phyloP scores from a whole-genome alignment of 1,284 basidiomycete species.

The Ustilago shanxiensis region DNA sequence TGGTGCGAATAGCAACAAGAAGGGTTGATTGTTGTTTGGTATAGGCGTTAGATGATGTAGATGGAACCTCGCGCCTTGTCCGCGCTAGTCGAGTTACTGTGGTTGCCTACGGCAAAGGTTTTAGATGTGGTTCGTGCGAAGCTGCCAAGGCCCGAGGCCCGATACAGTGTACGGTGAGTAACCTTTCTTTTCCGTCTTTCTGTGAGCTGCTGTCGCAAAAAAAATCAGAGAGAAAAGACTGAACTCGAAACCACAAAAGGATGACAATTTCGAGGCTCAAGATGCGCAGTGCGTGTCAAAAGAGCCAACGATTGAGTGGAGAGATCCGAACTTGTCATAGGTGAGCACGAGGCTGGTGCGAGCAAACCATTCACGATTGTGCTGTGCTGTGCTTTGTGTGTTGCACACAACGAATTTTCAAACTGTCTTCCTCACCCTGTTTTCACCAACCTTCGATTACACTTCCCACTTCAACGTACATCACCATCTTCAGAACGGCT shows the following conservation, averaged over 20 bases:
- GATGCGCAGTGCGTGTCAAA: neutral
- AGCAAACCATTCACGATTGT: too few relatives aligned
- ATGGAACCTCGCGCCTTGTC: too few relatives aligned
- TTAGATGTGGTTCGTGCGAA: constrained; percentile 10
- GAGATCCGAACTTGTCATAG: constrained; percentile 19
- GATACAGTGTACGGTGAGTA: too few relatives aligned
- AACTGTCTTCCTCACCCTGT: neutral
- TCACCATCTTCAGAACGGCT: neutral
- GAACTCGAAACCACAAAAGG: neutral
- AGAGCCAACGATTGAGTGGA: too few relatives aligned
- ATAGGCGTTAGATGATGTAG: too few relatives aligned
- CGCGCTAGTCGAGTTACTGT: too few relatives aligned
- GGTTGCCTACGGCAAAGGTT: neutral
- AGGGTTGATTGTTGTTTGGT: too few relatives aligned
- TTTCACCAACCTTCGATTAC: neutral
- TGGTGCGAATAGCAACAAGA: too few relatives aligned
- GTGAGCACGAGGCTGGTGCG: too few relatives aligned
- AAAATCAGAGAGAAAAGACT: constrained; percentile 3
- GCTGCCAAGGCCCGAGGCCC: neutral
- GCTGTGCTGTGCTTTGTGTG: neutral
- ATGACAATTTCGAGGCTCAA: neutral
- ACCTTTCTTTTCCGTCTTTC: too few relatives aligned
- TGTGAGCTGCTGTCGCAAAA: neutral
- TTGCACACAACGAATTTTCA: neutral
- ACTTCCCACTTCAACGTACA: neutral